These are phyloP conservation scores for Claviceps purpurea DNA, from an alignment of 2,329 filamentous ascomycete genomes.

Conservation along the genomic window DNA sequence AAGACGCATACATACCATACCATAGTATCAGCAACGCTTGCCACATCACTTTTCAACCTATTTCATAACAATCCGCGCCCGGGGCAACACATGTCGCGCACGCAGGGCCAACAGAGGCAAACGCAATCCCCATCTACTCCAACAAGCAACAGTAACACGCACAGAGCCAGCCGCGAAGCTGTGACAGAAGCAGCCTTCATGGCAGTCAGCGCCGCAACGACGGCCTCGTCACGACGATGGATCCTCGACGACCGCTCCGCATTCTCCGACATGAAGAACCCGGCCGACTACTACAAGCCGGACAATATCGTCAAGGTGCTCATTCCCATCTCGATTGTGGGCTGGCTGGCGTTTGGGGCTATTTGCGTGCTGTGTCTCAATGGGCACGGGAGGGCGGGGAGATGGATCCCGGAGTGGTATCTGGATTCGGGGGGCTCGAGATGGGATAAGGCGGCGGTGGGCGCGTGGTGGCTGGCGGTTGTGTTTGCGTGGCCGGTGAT, in stretches of 20 bases:
- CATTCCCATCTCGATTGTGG: constrained; percentile 13
- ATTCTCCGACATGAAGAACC: neutral
- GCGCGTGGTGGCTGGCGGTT: constrained; percentile 16
- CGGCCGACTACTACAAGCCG: neutral
- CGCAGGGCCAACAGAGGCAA: neutral
- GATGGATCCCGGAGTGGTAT: constrained; percentile 23
- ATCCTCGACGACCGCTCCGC: neutral
- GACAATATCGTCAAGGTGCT: constrained; percentile 7
- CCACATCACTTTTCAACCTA: neutral
- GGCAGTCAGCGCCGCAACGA: neutral
- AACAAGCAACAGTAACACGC: neutral
- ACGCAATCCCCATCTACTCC: neutral
- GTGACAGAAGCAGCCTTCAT: neutral
- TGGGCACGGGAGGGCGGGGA: constrained; percentile 14
- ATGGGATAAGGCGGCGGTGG: constrained; percentile 12
- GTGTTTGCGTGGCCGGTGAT: constrained; percentile 41
- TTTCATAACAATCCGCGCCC: neutral
- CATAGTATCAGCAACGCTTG: neutral
- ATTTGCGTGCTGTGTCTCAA: constrained; percentile 21
- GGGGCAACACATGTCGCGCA: neutral
- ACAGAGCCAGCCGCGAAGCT: neutral
- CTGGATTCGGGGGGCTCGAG: constrained; percentile 13
- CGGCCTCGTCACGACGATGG: neutral
- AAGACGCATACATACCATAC: neutral
- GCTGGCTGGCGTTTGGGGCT: constrained; percentile 19